A percentile compares a stretch with the other conserved stretches of the same genome.
These are phyloP conservation scores for Candida cerambycidarum DNA, from an alignment of 805 yeast species.

Conservation along the genomic window DNA sequence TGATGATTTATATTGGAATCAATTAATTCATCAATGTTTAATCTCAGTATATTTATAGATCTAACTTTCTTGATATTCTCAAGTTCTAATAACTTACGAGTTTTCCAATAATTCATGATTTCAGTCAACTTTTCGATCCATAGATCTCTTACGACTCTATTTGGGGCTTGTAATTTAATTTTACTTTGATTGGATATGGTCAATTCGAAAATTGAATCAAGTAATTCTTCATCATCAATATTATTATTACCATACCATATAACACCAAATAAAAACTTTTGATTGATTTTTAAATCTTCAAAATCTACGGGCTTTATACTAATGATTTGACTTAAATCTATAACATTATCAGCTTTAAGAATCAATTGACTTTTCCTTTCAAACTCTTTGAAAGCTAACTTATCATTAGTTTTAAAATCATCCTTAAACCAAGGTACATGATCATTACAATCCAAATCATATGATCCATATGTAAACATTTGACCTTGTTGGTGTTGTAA, in stretches of 20 bases:
- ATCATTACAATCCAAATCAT: constrained; percentile 44
- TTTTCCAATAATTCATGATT: constrained; percentile 59
- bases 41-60: constrained; percentile 42
- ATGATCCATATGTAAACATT: constrained; percentile 54
- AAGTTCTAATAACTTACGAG: constrained; percentile 42
- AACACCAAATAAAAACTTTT: constrained; percentile 25
- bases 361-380: constrained; percentile 60
- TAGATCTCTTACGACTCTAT: constrained; percentile 46
- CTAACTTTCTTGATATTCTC: constrained; percentile 35
- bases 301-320: constrained; percentile 35
- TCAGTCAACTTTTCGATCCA: constrained; percentile 61
- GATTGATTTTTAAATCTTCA: constrained; percentile 21
- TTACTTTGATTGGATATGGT: constrained; percentile 44
- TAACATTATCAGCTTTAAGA: constrained; percentile 55
- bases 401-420: constrained; percentile 50
- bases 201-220: constrained; percentile 56
- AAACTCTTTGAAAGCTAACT: constrained; percentile 59
- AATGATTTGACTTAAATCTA: constrained; percentile 56
- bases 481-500: constrained; percentile 49
- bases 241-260: constrained; percentile 31
- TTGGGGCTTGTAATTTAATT: constrained; percentile 58
- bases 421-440: constrained; percentile 63
- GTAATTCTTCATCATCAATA: constrained; percentile 27
- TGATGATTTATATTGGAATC: constrained; percentile 55
- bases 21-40: constrained; percentile 53